Evolutionary conservation across 257 asterid species (phyloP), one percentile per base, ranked within the genome.

Genomic region (Ocimum tenuiflorum): DNA sequence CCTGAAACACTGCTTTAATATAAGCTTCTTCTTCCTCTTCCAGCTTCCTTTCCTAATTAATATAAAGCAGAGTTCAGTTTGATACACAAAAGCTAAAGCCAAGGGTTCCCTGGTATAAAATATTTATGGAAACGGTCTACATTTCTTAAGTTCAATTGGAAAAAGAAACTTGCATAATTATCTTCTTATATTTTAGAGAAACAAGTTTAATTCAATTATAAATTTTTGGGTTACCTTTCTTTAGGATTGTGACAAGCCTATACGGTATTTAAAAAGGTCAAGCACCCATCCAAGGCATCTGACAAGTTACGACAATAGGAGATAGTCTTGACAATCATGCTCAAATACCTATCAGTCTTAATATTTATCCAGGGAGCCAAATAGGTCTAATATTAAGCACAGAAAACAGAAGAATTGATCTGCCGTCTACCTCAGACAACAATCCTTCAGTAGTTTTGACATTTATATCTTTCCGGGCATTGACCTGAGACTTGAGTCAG

Each of bases 11-110:
- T n/a, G 83, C 68, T 78, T 77, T 81, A 72, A 86, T 84, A 8
- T 77, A 84, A 60, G 92, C 92, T 80, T 91, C 97, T 35, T 91
- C 96, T 36, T 86, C 88, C 76, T 86, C 94, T 75, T 77, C 82
- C 75, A 82, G 27, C 73, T 70, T 78, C 66, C 75, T 79, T 68
- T 83, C 89, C 95, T 88, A 68, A 59, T 55, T 48, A 64, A 73
- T 9, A 58, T 43, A 52, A 24, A 47, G 57, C 27, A 52, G 51
- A 4, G 59, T 33, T 50, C 41, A 59, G 18, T 53, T 38, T 11
- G 31, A 36, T 22, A 49, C 38, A 45, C 18, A 55, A 60, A 6
- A 39, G 55, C 60, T 59, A 70, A 14, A 8, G 27, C 4, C 11
- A 45, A 24, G 5, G 31, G 31, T 4, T 27, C 31, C 31, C 3